These are phyloP conservation scores for Aspergillus sclerotioniger DNA, from an alignment of 495 filamentous ascomycete genomes.

Conservation along the genomic window DNA sequence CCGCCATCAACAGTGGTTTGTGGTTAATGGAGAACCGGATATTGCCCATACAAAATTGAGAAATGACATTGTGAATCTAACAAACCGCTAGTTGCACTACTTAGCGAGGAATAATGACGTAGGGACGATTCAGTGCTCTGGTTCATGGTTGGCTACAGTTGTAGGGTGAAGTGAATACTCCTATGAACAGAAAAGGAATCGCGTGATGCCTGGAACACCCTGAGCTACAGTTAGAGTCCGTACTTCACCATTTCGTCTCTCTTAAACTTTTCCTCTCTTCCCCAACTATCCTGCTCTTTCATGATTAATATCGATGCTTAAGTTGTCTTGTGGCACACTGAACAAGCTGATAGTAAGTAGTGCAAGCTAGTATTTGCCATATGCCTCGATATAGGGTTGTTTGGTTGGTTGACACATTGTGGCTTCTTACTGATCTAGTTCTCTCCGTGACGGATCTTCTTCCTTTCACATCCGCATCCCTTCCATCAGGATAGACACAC, in stretches of 20 bases:
- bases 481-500: too few relatives aligned
- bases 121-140: too few relatives aligned
- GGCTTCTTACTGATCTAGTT: not conserved
- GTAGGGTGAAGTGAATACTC: too few relatives aligned
- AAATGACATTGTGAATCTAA: too few relatives aligned
- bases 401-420: not conserved
- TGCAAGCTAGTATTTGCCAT: not conserved
- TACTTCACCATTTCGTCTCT: not conserved
- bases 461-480: not conserved
- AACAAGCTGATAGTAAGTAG: not conserved
- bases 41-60: too few relatives aligned
- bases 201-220: too few relatives aligned
- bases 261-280: not conserved
- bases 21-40: too few relatives aligned
- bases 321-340: not conserved
- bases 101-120: too few relatives aligned
- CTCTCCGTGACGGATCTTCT: not conserved
- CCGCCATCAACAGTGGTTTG: too few relatives aligned
- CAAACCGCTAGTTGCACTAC: too few relatives aligned
- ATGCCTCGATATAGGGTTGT: not conserved
- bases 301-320: not conserved
- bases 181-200: too few relatives aligned
- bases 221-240: not conserved
- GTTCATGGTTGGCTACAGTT: too few relatives aligned
- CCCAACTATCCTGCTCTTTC: not conserved